Base-by-base conservation (phyloP, 352 stramenopile species). In the Thraustochytrium sp. region DNA sequence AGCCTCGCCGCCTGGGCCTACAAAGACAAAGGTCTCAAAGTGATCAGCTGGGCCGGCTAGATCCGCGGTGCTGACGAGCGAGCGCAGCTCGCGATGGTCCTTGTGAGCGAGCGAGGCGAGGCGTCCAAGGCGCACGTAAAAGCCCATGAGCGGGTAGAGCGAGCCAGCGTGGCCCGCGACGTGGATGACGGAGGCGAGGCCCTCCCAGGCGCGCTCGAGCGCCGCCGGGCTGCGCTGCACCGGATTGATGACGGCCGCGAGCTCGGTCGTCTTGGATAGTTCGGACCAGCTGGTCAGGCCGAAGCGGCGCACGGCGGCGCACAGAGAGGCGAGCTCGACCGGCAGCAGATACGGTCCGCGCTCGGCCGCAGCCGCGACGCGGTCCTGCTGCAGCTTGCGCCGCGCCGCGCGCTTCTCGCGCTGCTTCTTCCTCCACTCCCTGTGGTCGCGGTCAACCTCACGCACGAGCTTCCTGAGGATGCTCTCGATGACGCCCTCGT, bases 381-480 rank as follows among this genome's bases (percentile, higher is more conserved):
- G 59, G 46, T 72, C 59, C 59, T 72, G 59, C 13, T 72, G 59
- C 40, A 72, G 40, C 40, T 72, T 72, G 5, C 46, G 42, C 11
- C 59, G 59, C 16, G 21, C 40, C 0, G 36, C 46, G 26, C 59
- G 59, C 59, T 72, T 72, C 13, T 49, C 11, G 26, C 31, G 21
- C 26, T 72, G 59, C 26, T 72, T 31, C 40, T 13, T 29, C 46
- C 46, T 72, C 13, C 21, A 72, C 59, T 72, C 59, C 13, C 59
- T 21, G 26, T 72, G 59, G 18, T 46, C 26, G 0, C 46, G 42
- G 16, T 72, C 59, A 16, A 72, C 59, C 8, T 77, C 65, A 36
- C 65, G 65, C 18, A 72, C 65, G 46, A 77, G 65, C 46, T 77
- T 62, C 34, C 36, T 55, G 18, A 62, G 37, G 13, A 77, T 77